phyloP scores from a whole-genome alignment of 179 eudicot genomes.

The Silene coronaria region DNA sequence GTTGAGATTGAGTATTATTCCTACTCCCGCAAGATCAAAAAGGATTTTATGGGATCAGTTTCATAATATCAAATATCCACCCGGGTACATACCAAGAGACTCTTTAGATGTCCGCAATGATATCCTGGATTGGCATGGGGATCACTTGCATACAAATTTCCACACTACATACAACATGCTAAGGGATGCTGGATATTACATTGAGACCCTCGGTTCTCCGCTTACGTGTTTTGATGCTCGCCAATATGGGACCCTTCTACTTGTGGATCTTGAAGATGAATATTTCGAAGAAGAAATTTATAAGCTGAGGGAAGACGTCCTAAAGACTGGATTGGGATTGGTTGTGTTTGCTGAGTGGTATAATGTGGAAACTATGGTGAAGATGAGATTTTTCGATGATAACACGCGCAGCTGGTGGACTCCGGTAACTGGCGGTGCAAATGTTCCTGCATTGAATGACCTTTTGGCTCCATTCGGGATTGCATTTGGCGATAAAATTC shows the following conservation, averaged over 20 bases:
- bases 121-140: constrained; percentile 99
- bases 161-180: constrained; percentile 93
- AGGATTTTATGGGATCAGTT: constrained; percentile 94
- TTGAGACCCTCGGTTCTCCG: constrained; percentile 97
- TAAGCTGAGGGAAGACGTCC: constrained; percentile 71
- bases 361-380: constrained; percentile 89
- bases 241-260: constrained; percentile 80
- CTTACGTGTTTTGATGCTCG: constrained; percentile 94
- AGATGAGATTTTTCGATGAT: constrained; percentile 93
- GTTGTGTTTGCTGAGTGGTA: constrained; percentile 95
- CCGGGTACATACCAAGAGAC: constrained; percentile 95
- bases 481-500: constrained; percentile 90
- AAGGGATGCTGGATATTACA: constrained; percentile 83
- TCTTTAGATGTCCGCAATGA: constrained; percentile 98
- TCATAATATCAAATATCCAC: constrained; percentile 92
- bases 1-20: constrained; percentile 71
- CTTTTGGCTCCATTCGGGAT: constrained; percentile 91
- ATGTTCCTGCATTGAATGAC: constrained; percentile 88
- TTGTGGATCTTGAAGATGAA: constrained; percentile 98
- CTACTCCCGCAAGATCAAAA: constrained; percentile 78
- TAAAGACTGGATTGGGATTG: constrained; percentile 69
- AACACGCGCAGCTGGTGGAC: constrained; percentile 99
- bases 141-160: constrained; percentile 90
- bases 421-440: constrained; percentile 90
- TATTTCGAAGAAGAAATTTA: constrained; percentile 75